These are phyloP conservation scores for Cercospora sojina DNA, from an alignment of 2,329 filamentous ascomycete species.

Conservation along the genomic window DNA sequence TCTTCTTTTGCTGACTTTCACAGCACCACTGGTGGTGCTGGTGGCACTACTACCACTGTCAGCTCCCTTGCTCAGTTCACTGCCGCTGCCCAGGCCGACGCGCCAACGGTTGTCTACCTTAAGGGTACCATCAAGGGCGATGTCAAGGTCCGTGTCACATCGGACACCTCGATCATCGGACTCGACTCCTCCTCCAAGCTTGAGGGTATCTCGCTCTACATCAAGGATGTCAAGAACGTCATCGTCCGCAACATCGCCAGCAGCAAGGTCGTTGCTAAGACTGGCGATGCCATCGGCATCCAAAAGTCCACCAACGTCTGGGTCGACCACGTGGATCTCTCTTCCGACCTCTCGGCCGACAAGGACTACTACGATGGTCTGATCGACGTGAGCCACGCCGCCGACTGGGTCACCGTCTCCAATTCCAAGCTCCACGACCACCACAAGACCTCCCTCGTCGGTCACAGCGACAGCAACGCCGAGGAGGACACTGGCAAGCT, in stretches of 20 bases:
- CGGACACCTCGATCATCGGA: conserved; percentile 55
- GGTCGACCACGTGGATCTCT: conserved; percentile 68
- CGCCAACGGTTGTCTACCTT: conserved; percentile 48
- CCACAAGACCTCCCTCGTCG: conserved; percentile 62
- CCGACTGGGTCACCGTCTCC: conserved; percentile 59
- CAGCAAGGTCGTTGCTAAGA: conserved; percentile 48
- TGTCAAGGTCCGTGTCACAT: conserved; percentile 38
- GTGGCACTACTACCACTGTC: conserved; percentile 48
- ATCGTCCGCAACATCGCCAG: conserved; percentile 59
- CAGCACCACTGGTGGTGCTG: conserved; percentile 50
- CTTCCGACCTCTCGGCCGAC: conserved; percentile 57
- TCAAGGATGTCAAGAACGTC: conserved; percentile 54
- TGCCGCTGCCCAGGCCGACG: conserved; percentile 38
- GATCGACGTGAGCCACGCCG: conserved; percentile 62
- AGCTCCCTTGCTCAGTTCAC: conserved; percentile 46
- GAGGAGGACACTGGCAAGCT: conserved; percentile 62
- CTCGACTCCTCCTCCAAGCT: conserved; percentile 47
- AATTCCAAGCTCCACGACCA: conserved; percentile 55
- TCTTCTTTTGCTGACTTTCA: not conserved
- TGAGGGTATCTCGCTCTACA: conserved; percentile 49
- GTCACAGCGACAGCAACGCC: conserved; percentile 60
- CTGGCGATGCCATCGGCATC: conserved; percentile 55
- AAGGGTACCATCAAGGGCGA: conserved; percentile 40
- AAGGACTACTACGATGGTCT: conserved; percentile 71
- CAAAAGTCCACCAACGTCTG: conserved; percentile 55